A percentile compares a stretch with the other conserved stretches of the same genome.
These are phyloP conservation scores for Helicocarpus griseus DNA, from an alignment of 2,329 filamentous ascomycete genomes.

Conservation along the genomic window DNA sequence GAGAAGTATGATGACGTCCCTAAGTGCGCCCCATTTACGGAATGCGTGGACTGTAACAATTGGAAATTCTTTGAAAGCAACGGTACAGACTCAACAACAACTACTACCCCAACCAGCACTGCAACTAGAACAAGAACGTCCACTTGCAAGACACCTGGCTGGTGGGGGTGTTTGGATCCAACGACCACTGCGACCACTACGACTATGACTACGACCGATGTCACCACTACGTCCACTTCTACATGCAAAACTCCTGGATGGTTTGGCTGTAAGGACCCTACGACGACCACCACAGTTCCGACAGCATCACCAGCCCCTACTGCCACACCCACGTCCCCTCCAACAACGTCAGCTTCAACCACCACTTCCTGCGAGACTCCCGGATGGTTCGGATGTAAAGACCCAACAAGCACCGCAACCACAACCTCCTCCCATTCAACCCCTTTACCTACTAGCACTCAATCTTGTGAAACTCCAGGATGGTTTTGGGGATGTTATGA, in stretches of 20 bases:
- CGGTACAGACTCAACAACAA: slow-evolving; percentile 65
- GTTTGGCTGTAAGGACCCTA: slow-evolving; percentile 33
- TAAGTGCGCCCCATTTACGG: slow-evolving; percentile 62
- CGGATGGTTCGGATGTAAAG: slow-evolving; percentile 32
- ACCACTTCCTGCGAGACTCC: slow-evolving; percentile 28
- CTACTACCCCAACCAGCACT: slow-evolving; percentile 44
- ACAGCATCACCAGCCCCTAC: slow-evolving; percentile 12
- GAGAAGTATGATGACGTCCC: slow-evolving; percentile 74
- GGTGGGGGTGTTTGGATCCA: slow-evolving; percentile 62
- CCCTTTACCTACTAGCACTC: slow-evolving; percentile 13
- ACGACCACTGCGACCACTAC: slow-evolving; percentile 31
- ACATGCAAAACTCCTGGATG: slow-evolving; percentile 35
- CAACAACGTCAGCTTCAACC: slow-evolving; percentile 17
- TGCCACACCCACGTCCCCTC: slow-evolving; percentile 18
- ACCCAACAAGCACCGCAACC: slow-evolving; percentile 23
- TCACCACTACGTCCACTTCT: slow-evolving; percentile 21
- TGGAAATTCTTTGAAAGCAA: slow-evolving; percentile 97
- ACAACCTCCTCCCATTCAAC: slow-evolving; percentile 14
- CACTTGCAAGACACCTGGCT: slow-evolving; percentile 84
- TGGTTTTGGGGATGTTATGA: slow-evolving; percentile 49
- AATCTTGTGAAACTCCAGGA: slow-evolving; percentile 43
- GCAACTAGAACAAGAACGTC: slow-evolving; percentile 60
- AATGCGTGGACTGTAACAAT: slow-evolving; percentile 77
- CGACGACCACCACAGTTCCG: slow-evolving; percentile 22
- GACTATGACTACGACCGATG: slow-evolving; percentile 26